Percentiles rank a stretch among this genome's conserved stretches.
These are phyloP conservation scores for Isabelozyma gotoi DNA, from an alignment of 805 yeast genomes.

Conservation along the genomic window DNA sequence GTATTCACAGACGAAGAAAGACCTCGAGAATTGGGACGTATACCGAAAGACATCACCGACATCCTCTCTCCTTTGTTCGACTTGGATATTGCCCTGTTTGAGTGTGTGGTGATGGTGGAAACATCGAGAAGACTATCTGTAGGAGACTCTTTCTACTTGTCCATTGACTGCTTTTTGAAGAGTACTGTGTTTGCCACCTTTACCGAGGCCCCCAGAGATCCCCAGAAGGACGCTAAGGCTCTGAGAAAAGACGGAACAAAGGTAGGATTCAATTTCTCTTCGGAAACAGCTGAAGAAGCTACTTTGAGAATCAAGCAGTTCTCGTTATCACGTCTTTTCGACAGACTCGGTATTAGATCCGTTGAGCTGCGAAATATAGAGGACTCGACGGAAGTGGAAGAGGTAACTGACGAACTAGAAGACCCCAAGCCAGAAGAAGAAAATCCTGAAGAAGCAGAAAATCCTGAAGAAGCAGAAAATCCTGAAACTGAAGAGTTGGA, in stretches of 20 bases:
- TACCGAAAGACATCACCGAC: constrained; percentile 68
- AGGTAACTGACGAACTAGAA: constrained; percentile 13
- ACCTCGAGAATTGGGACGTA: constrained; percentile 71
- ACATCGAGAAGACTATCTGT: constrained; percentile 54
- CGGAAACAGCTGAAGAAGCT: constrained; percentile 56
- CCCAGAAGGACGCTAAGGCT: constrained; percentile 10
- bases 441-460: constrained; percentile 33
- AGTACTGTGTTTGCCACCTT: constrained; percentile 30
- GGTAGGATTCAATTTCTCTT: constrained; percentile 22
- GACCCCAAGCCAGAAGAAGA: constrained; percentile 16
- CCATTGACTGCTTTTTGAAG: constrained; percentile 62
- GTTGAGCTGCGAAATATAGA: constrained; percentile 7
- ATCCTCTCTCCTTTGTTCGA: constrained; percentile 66
- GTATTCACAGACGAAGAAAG: constrained; percentile 23
- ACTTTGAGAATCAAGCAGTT: constrained; percentile 51
- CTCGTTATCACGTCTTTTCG: constrained; percentile 57
- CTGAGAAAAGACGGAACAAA: constrained; percentile 4
- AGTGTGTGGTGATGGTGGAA: constrained; percentile 57
- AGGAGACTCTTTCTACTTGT: constrained; percentile 76
- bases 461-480: constrained; percentile 6
- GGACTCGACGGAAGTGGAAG: constrained; percentile 10
- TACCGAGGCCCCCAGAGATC: constrained; percentile 7
- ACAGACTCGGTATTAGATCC: constrained; percentile 41
- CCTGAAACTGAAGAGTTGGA: constrained; percentile 40
- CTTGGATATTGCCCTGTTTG: constrained; percentile 51